Base-by-base conservation (phyloP, 192 early-diverging fungal genomes). In the Jimgerdemannia lactiflua region DNA sequence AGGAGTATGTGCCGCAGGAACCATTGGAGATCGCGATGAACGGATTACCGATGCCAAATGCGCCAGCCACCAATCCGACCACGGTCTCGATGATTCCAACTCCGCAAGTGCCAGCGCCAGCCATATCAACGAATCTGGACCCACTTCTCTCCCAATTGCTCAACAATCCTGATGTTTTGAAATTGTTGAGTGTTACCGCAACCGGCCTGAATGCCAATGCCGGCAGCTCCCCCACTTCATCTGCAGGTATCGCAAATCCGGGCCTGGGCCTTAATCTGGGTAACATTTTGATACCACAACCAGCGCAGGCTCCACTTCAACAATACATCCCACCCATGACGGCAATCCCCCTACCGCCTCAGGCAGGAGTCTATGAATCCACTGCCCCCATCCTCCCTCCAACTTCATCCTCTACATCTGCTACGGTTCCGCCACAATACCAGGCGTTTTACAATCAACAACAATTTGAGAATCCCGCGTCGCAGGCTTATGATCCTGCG, bases 81-180 rank as follows among this genome's bases (percentile, higher is more conserved):
- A 20, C 49, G 8, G 14, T 59, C 14, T 14, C 49, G 49, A 10
- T 59, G 67, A 68, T 9, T 7, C 9, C 29, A 20, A 18, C 67
- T 14, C 6, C 18, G 29, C 9, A 6, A 18, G 0, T 19, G 19
- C 19, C 67, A 8, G 67, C 18, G 19, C 29, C 67, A 7, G 19
- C 19, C 19, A 8, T 41, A 9, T 18, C 40, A 41, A 39, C 67
- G 29, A 68, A 68, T 18, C 9, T 39, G 29, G 19, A 68, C 19
- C 67, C 67, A 39, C 67, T 68, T 68, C 6, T 68, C 40, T 68
- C 67, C 9, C 67, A 68, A 68, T 68, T 68, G 18, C 67, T 68
- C 29, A 68, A 41, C 2, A 68, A 68, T 68, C 67, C 67, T 20
- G 67, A 68, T 68, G 67, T 68, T 6, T 18, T 68, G 67, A 68